These are phyloP conservation scores for Xerocomus amazonicus DNA, from an alignment of 1,284 basidiomycete genomes.

Conservation along the genomic window DNA sequence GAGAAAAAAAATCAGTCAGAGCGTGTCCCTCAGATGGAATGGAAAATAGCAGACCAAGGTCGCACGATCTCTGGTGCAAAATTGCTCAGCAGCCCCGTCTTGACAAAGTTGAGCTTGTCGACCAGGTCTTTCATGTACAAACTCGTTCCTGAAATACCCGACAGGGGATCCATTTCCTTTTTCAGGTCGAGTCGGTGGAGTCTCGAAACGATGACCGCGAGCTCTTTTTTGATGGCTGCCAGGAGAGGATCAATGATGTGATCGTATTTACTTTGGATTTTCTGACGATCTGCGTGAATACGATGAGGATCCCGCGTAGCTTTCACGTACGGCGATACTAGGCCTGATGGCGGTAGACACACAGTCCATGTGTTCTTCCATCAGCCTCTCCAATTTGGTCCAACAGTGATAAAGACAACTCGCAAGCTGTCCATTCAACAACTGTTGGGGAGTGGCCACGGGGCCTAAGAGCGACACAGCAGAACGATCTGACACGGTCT, in stretches of 20 bases:
- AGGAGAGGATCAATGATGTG: slow-evolving; percentile 69
- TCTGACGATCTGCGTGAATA: slow-evolving; percentile 38
- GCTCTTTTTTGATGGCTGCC: slow-evolving; percentile 72
- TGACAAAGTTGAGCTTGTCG: slow-evolving; percentile 81
- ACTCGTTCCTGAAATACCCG: slow-evolving; percentile 68
- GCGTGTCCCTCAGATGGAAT: not conserved
- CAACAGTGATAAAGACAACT: slow-evolving; percentile 79
- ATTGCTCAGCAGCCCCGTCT: slow-evolving; percentile 68
- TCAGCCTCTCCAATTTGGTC: slow-evolving; percentile 63
- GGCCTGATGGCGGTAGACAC: slow-evolving; percentile 61
- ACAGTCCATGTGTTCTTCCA: slow-evolving; percentile 65
- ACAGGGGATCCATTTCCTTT: slow-evolving; percentile 59
- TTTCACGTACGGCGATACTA: slow-evolving; percentile 52
- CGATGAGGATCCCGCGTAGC: not conserved
- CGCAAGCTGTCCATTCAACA: slow-evolving; percentile 71
- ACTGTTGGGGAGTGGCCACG: slow-evolving; percentile 72
- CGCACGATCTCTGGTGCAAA: slow-evolving; percentile 70
- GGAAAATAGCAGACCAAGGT: slow-evolving; percentile 54
- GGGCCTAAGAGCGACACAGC: slow-evolving; percentile 76
- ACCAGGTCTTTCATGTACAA: slow-evolving; percentile 87
- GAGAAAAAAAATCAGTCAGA: slow-evolving; percentile 3
- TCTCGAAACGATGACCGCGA: slow-evolving; percentile 71
- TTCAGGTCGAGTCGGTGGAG: slow-evolving; percentile 83
- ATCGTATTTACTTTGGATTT: slow-evolving; percentile 55
- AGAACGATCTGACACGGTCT: slow-evolving; percentile 77